A percentile compares a stretch with the other conserved stretches of the same genome.
Evolutionary conservation across 2,329 filamentous ascomycete genomes (phyloP).

Genomic region (Drechslerella coelobrocha): DNA sequence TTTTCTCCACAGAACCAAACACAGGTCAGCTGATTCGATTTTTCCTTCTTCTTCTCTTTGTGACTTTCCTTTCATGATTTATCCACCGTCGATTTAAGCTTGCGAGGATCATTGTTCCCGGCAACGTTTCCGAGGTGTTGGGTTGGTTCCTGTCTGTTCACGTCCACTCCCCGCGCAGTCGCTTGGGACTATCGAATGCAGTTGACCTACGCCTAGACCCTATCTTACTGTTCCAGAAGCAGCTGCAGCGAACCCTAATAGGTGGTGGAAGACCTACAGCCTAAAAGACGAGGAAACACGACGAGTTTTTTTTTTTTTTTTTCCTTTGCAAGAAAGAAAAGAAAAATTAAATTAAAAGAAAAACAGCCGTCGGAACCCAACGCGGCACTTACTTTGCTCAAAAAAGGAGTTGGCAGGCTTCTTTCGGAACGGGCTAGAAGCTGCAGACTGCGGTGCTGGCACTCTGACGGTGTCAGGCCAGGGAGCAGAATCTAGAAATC

Average conservation of each 20-base stretch:
- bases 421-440: background rate
- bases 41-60: background rate
- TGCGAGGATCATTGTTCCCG: slow-evolving; percentile 22
- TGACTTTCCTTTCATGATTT: background rate
- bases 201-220: slow-evolving; percentile 25
- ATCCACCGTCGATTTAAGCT: slow-evolving; percentile 34
- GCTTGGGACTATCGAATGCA: slow-evolving; percentile 7
- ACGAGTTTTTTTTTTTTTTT: background rate
- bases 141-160: slow-evolving; percentile 40
- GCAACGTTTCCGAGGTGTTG: slow-evolving; percentile 36
- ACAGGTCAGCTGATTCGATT: background rate
- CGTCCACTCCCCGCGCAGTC: slow-evolving; percentile 16
- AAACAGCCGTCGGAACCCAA: slow-evolving; percentile 24
- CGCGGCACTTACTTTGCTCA: background rate
- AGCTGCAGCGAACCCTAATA: slow-evolving; percentile 24
- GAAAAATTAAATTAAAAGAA: background rate
- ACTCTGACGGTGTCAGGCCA: slow-evolving; percentile 3
- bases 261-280: background rate
- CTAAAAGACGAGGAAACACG: background rate
- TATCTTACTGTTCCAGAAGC: slow-evolving; percentile 15
- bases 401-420: slow-evolving; percentile 1
- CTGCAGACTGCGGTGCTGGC: slow-evolving; percentile 1
- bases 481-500: slow-evolving; percentile 19
- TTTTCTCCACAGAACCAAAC: background rate
- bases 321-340: background rate